Base-by-base conservation (phyloP, 129 eudicot genomes). In the Scalesia atractyloides region DNA sequence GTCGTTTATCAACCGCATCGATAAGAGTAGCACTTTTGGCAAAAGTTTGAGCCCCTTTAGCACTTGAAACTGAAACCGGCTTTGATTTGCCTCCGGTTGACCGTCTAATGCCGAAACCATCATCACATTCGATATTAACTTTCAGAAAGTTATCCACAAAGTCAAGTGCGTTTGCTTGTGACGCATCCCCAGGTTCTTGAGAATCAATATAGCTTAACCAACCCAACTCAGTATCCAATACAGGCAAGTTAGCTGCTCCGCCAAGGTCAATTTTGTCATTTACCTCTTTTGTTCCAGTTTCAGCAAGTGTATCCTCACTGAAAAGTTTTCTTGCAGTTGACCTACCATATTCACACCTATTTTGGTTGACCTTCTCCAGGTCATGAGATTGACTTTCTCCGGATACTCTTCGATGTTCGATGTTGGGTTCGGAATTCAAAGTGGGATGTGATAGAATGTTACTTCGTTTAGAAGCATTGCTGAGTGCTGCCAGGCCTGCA, bases 161-260 rank as follows among this genome's bases (percentile, higher is more conserved):
- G 64, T 90, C 82, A 64, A 95, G 99, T 34, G 99, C 99, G 61
- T 82, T 76, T 48, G 88, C 89, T 79, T 95, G 99, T 50, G 99
- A 88, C 44, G 83, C 79, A 16, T 95, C 99, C 73, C 96, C 99
- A 63, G 99, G 99, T 72, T 90, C 97, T 81, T 95, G 91, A 70
- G 99, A 95, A 79, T 88, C 79, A 33, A 83, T 78, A 77, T 88
- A 95, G 77, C 94, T 95, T 75, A 95, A 78, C 60, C 96, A 90
- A 12, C 83, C 90, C 63, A 84, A 26, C 51, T 84, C 89, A 49
- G 19, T 60, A 60, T 60, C 66, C 66, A 60, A 60, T 60, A 15
- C 3, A 60, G 66, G 66, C 44, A 20, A 60, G 37, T 60, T 60
- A 60, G 53, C 76, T 52, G 26, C 74, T 41, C 19, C 84, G 39